Evolutionary conservation across 202 grass and related monocot genomes (phyloP), one percentile per base, ranked within the genome.

Genomic region (Zizania palustris): DNA sequence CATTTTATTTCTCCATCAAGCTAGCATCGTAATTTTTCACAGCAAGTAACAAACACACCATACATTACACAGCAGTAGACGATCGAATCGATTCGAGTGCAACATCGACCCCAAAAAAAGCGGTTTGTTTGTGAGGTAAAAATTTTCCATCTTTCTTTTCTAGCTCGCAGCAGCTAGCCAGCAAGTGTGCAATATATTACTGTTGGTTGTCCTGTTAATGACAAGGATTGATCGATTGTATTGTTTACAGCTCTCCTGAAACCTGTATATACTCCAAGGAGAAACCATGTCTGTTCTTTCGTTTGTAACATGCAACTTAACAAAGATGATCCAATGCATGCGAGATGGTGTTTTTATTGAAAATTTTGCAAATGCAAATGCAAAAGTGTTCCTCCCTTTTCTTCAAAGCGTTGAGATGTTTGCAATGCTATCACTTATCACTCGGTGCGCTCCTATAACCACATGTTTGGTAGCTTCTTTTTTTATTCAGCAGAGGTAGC

Each of bases 111-210:
- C 28, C 28, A 3, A 73, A 43, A 5, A 43, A 12, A 6, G 6
- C 34, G 46, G 60, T 70, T 70, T 60, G 11, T 44, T 70, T 69
- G 53, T 56, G 41, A 21, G 64, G 45, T 78, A 51, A 45, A 51
- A 45, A 10, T 78, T 46, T 50, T 15, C 3, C 8, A 48, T 48
- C 13, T 48, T 48, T 14, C 9, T 79, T 60, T 13, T 59, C 60
- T 60, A 44, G 53, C 40, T 57, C 45, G 57, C 76, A 68, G 49
- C 18, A 28, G 11, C 19, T 4, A 9, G 28, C 40, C 16, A 66
- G 40, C 65, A 45, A 70, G 67, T 51, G 67, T 70, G 67, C 51
- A 11, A 38, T 18, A 39, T 55, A 55, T n/a, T n/a, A 11, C 44
- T 63, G 40, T 69, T 4, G 63, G 40, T 69, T 4, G 63, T 14